Evolutionary conservation across 148 eudicot species (phyloP).

Genomic region (Fagopyrum esculentum): DNA sequence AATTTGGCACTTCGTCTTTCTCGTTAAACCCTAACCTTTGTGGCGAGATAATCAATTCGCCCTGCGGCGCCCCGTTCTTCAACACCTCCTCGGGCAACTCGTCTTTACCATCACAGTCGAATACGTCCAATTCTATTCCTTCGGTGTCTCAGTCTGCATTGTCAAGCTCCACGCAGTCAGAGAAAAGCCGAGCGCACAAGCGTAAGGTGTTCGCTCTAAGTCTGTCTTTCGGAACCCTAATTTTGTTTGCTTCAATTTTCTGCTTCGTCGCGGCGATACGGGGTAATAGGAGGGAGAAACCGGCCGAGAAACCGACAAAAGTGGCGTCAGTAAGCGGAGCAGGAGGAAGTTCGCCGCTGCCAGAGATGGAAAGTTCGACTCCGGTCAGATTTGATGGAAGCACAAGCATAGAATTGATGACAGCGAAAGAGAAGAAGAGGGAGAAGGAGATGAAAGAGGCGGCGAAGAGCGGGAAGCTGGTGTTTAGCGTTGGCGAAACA

Average conservation of each 20-base stretch:
- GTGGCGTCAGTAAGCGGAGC: constrained; percentile 5
- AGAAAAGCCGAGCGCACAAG: constrained; percentile 20
- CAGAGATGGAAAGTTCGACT: constrained; percentile 9
- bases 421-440: constrained; percentile 14
- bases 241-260: constrained; percentile 34
- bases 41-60: constrained; percentile 44
- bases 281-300: constrained; percentile 16
- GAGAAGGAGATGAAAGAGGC: constrained; percentile 7
- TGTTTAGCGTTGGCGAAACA: constrained; percentile 49
- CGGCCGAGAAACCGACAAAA: neutral
- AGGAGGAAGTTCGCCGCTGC: constrained; percentile 5
- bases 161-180: constrained; percentile 22
- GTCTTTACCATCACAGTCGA: constrained; percentile 14
- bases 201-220: constrained; percentile 28
- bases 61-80: constrained; percentile 61
- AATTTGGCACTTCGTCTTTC: constrained; percentile 36
- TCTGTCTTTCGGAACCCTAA: constrained; percentile 27
- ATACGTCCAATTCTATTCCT: constrained; percentile 11
- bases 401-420: constrained; percentile 13
- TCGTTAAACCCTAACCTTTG: constrained; percentile 50
- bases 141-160: constrained; percentile 30
- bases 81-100: constrained; percentile 27
- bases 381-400: constrained; percentile 17
- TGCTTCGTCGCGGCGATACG: constrained; percentile 29
- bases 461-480: constrained; percentile 42